phyloP scores from a whole-genome alignment of 2,329 filamentous ascomycete species.

The Graphiopsis chlorocephala region DNA sequence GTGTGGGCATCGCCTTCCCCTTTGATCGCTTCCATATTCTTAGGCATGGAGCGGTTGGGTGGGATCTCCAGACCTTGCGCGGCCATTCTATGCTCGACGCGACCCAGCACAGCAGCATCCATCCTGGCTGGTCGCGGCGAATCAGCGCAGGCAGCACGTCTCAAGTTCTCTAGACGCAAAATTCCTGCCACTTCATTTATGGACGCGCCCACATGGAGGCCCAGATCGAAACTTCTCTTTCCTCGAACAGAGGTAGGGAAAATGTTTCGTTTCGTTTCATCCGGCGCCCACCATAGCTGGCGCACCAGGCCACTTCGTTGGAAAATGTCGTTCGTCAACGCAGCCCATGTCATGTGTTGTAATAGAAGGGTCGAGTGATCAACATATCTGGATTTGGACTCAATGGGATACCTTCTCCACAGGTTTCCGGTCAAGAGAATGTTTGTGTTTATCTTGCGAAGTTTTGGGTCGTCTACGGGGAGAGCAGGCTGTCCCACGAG shows the following conservation, averaged over 20 bases:
- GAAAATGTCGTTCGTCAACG: slow-evolving; percentile 48
- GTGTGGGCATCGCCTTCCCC: background rate
- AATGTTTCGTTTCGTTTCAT: slow-evolving; percentile 57
- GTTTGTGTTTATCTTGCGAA: slow-evolving; percentile 62
- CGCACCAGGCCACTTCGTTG: slow-evolving; percentile 77
- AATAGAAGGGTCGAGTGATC: slow-evolving; percentile 43
- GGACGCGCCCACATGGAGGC: slow-evolving; percentile 61
- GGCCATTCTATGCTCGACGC: slow-evolving; percentile 15
- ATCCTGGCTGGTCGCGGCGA: background rate
- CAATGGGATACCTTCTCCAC: slow-evolving; percentile 3
- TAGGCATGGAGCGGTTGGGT: background rate
- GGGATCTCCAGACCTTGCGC: slow-evolving; percentile 13
- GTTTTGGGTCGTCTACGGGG: slow-evolving; percentile 38
- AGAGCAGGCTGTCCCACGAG: slow-evolving; percentile 50
- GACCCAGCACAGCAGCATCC: background rate
- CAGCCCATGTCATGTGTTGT: slow-evolving; percentile 61
- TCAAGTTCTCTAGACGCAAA: background rate
- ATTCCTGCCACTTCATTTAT: slow-evolving; percentile 42
- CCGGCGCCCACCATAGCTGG: slow-evolving; percentile 70
- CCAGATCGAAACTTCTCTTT: slow-evolving; percentile 57
- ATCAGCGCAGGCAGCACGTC: background rate
- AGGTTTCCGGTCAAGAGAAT: slow-evolving; percentile 57
- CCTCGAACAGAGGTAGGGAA: slow-evolving; percentile 58
- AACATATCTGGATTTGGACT: background rate
- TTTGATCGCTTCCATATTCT: background rate